Evolutionary conservation across 78 protist genomes (phyloP).

Genomic region (Dictyostelium capitatum): DNA sequence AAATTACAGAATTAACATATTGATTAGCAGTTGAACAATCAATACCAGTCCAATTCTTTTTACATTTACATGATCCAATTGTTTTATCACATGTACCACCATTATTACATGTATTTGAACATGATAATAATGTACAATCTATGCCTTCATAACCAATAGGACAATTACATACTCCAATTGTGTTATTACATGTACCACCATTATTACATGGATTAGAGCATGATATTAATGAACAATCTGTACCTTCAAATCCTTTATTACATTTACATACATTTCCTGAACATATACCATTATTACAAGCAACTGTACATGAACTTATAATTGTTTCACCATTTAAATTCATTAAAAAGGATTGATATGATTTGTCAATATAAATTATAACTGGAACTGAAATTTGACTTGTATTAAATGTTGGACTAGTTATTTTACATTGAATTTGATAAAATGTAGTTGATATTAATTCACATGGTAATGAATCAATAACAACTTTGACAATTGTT

Average conservation of each 20-base stretch:
- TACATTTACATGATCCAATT: neutral
- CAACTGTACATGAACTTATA: neutral
- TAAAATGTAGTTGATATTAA: neutral
- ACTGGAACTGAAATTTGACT: neutral
- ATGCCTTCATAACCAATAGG: too few species aligned
- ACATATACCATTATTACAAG: neutral
- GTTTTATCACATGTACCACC: neutral
- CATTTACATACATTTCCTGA: neutral
- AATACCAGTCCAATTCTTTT: neutral
- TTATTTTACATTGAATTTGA: neutral
- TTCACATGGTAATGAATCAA: neutral
- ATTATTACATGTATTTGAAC: too few species aligned
- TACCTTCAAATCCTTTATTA: neutral
- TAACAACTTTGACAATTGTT: neutral
- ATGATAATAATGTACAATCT: too few species aligned
- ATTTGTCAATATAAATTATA: neutral
- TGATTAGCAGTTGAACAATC: neutral
- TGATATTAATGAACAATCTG: conserved; percentile 1
- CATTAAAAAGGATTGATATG: too few species aligned
- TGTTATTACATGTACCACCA: neutral
- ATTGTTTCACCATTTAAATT: neutral
- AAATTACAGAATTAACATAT: too few species aligned
- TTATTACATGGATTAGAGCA: neutral
- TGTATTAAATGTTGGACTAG: neutral
- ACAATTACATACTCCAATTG: too few species aligned